These are phyloP conservation scores for Amborella trichopoda DNA, from an alignment of 164 flowering plant species.

Conservation along the genomic window DNA sequence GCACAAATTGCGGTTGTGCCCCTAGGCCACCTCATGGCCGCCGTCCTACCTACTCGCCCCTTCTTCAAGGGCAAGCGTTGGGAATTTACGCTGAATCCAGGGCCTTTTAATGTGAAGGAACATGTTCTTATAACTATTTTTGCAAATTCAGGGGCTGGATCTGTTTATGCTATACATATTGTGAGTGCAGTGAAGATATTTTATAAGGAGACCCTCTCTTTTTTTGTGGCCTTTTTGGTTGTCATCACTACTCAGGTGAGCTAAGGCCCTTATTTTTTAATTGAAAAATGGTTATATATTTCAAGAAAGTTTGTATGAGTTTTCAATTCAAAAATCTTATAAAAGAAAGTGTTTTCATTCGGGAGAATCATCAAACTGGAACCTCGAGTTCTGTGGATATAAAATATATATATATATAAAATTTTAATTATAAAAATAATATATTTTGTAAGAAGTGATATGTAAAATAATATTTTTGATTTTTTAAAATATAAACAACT, in stretches of 20 bases:
- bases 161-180: not conserved
- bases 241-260: constrained; percentile 2
- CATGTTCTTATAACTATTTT: constrained; percentile 6
- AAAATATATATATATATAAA: too few species aligned
- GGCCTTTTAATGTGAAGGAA: constrained; percentile 12
- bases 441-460: too few species aligned
- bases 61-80: constrained; percentile 3
- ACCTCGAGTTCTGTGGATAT: too few species aligned
- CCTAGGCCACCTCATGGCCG: constrained; percentile 8
- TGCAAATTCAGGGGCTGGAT: not conserved
- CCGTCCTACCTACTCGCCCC: constrained; percentile 2
- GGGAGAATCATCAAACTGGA: too few species aligned
- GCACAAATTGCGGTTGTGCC: constrained; percentile 10
- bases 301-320: too few species aligned
- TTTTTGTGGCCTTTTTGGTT: constrained; percentile 1
- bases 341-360: too few species aligned
- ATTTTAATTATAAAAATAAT: too few species aligned
- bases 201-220: constrained; percentile 1
- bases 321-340: too few species aligned
- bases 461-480: too few species aligned
- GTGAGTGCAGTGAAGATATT: not conserved
- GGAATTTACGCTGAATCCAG: constrained; percentile 10
- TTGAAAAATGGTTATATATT: constrained; percentile 7
- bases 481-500: too few species aligned
- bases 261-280: not conserved